Conservation (phyloP, 805 yeast genomes). For the Crinitomyces ghanaensis region DNA sequence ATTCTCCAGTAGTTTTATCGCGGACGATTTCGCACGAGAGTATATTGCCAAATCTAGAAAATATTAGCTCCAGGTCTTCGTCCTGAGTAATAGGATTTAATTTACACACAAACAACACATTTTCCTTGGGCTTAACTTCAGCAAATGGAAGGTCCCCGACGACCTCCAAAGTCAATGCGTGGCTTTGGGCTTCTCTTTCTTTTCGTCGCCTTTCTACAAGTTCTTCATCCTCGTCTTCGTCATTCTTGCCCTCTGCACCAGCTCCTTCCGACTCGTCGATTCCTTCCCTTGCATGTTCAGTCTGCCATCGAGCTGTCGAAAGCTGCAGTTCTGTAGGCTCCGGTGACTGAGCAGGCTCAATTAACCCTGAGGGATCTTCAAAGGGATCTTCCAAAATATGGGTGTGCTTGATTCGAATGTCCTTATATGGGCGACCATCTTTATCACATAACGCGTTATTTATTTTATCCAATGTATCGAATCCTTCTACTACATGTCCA, state of each 20-base stretch:
- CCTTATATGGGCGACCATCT: slow-evolving; percentile 33
- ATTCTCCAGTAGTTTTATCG: slow-evolving; percentile 37
- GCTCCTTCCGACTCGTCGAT: no score
- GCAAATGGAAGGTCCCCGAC: slow-evolving; percentile 54
- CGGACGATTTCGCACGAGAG: slow-evolving; percentile 39
- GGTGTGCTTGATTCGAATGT: slow-evolving; percentile 41
- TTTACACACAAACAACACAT: slow-evolving; percentile 50
- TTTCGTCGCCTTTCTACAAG: slow-evolving; percentile 19
- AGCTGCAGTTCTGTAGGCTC: slow-evolving; percentile 29
- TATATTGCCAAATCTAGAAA: slow-evolving; percentile 51
- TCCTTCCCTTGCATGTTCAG: no score
- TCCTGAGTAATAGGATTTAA: slow-evolving; percentile 51
- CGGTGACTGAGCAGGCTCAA: slow-evolving; percentile 26
- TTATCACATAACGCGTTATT: slow-evolving; percentile 32
- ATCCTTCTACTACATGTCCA: slow-evolving; percentile 43
- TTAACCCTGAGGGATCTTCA: slow-evolving; percentile 26
- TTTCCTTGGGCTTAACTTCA: slow-evolving; percentile 48
- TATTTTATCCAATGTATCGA: slow-evolving; percentile 34
- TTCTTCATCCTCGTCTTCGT: slow-evolving; percentile 21
- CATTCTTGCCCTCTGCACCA: slow-evolving; percentile 15
- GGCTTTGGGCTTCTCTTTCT: slow-evolving; percentile 34
- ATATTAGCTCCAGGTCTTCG: slow-evolving; percentile 44
- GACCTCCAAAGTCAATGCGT: slow-evolving; percentile 51
- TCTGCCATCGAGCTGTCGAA: slow-evolving; percentile 24
- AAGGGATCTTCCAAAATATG: slow-evolving; percentile 46